These are phyloP conservation scores for Smallanthus sonchifolius DNA, from an alignment of 129 eudicot species.

Conservation along the genomic window DNA sequence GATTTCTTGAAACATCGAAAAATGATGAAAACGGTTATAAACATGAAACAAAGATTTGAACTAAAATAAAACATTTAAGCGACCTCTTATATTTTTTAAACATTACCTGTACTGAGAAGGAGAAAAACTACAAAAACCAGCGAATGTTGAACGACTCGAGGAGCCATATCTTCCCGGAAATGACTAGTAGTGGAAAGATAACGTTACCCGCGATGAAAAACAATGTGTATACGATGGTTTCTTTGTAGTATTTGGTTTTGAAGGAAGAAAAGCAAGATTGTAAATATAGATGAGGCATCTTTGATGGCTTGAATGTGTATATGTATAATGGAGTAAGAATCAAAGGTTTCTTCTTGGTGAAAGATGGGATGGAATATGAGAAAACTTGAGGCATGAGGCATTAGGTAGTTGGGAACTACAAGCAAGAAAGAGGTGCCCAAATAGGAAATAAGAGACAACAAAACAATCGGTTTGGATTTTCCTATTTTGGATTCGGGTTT, in stretches of 20 bases:
- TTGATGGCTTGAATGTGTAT: conserved; percentile 32
- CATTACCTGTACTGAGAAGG: conserved; percentile 49
- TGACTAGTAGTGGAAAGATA: neutral
- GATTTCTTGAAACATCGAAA: neutral
- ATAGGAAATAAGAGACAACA: conserved; percentile 31
- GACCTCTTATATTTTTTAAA: neutral
- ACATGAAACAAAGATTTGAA: neutral
- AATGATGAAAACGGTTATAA: neutral
- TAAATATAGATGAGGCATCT: conserved; percentile 52
- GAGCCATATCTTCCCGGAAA: conserved; percentile 39
- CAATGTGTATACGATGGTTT: neutral
- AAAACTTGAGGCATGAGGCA: conserved; percentile 85
- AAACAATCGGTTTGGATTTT: conserved; percentile 19
- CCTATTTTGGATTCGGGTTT: conserved; percentile 22
- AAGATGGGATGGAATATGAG: conserved; percentile 67
- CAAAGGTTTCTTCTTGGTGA: conserved; percentile 76
- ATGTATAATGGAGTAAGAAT: conserved; percentile 53
- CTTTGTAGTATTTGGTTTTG: conserved; percentile 1
- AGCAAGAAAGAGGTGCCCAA: conserved; percentile 68
- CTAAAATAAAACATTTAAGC: neutral
- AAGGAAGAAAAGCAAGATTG: conserved; percentile 29
- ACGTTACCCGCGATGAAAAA: neutral
- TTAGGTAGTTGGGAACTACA: conserved; percentile 54
- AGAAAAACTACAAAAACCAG: conserved; percentile 40
- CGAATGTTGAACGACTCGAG: conserved; percentile 19